phyloP scores from a whole-genome alignment of 2,329 filamentous ascomycete genomes.

The Fusarium armeniacum region DNA sequence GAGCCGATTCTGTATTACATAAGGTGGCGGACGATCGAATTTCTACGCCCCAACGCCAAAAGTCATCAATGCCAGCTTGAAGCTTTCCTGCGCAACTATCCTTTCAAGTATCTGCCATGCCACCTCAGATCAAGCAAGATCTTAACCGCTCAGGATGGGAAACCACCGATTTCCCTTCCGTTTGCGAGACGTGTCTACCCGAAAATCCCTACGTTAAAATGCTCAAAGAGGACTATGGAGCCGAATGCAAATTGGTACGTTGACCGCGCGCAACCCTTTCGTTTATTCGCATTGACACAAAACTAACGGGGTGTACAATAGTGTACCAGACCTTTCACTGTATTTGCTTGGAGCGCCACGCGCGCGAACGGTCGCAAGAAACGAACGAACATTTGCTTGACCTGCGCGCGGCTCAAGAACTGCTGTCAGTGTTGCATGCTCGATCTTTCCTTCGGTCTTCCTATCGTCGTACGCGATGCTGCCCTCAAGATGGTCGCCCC shows the following conservation, averaged over 20 bases:
- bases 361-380: conserved; percentile 90
- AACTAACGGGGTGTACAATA: conserved; percentile 31
- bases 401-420: conserved; percentile 96
- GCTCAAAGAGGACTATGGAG: conserved; percentile 96
- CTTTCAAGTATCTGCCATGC: conserved; percentile 66
- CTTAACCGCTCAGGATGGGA: conserved; percentile 97
- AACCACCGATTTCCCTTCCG: conserved; percentile 88
- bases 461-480: conserved; percentile 94
- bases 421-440: conserved; percentile 99
- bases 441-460: conserved; percentile 93
- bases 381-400: conserved; percentile 94
- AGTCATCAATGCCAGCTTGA: conserved; percentile 39
- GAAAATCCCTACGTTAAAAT: conserved; percentile 99
- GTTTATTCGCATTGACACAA: conserved; percentile 6
- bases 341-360: conserved; percentile 95
- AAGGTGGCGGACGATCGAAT: conserved; percentile 49
- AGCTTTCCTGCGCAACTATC: conserved; percentile 40
- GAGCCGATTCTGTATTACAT: conserved; percentile 43
- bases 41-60: conserved; percentile 49
- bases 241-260: conserved; percentile 78
- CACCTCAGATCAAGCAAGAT: conserved; percentile 95
- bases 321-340: conserved; percentile 94
- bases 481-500: conserved; percentile 98
- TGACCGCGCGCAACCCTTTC: background rate
- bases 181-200: conserved; percentile 92